Conservation (phyloP, 305 asterid genomes). For the Salvia sclarea region DNA sequence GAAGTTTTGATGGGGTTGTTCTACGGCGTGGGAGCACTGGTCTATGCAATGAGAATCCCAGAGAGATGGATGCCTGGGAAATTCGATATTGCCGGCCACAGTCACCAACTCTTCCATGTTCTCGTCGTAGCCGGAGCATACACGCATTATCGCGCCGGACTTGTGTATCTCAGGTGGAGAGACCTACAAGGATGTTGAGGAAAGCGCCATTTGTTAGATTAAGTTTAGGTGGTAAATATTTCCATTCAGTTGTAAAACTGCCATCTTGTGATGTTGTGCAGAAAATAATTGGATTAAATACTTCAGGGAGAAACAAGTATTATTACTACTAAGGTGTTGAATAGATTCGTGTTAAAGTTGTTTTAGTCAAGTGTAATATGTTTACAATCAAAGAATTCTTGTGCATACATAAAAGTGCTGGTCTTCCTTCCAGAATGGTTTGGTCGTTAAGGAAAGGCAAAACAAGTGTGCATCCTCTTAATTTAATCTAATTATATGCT, state of each 20-base stretch:
- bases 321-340: not conserved
- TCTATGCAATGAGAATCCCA: slow-evolving; percentile 80
- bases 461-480: too few relatives aligned
- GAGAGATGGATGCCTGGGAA: slow-evolving; percentile 98
- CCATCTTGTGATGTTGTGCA: not conserved
- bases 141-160: slow-evolving; percentile 86
- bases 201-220: not conserved
- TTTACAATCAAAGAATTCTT: not conserved
- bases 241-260: slow-evolving; percentile 17
- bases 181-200: slow-evolving; percentile 84
- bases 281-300: not conserved
- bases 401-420: not conserved
- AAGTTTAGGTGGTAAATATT: not conserved
- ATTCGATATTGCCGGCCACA: slow-evolving; percentile 90
- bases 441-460: too few relatives aligned
- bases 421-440: not conserved
- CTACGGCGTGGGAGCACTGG: slow-evolving; percentile 77
- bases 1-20: slow-evolving; percentile 85
- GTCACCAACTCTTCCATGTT: slow-evolving; percentile 90
- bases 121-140: slow-evolving; percentile 97
- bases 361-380: not conserved
- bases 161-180: slow-evolving; percentile 87
- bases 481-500: too few relatives aligned
- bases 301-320: not conserved
- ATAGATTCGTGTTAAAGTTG: not conserved